Base-by-base conservation (phyloP, 1,284 basidiomycete genomes). In the Sporisorium exsertum region DNA sequence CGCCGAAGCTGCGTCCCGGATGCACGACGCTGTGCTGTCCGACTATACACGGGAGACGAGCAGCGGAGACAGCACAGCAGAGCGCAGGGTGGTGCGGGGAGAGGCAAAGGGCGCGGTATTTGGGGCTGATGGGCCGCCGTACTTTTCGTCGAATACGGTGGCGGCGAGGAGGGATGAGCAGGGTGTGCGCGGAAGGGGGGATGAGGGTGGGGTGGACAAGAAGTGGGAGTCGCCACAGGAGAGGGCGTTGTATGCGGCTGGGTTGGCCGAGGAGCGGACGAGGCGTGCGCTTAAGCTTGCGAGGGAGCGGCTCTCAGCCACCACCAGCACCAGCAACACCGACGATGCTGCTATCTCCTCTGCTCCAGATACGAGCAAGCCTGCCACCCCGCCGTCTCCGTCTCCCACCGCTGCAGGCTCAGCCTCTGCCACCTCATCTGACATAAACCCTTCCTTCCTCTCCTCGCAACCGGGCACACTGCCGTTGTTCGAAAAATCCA, bases 401-500 rank as follows among this genome's bases (percentile, higher is more conserved):
- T 5, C 53, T 6, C n/a, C 53, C 2, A n/a, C 40, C 5, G 6
- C 37, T 20, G 13, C 49, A 27, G 32, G 42, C 16, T 10, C 27
- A 4, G 10, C 58, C 27, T 2, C 60, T 3, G 2, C 51, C 13
- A 6, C n/a, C n/a, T n/a, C 52, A 9, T 4, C 43, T 10, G 2
- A 1, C n/a, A 20, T 9, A 5, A 53, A 10, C 20, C 16, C 46
- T 1, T 26, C 55, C 15, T 64, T 72, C 45, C 61, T 67, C n/a
- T 56, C 61, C 9, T 5, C 65, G 6, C 12, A 16, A 7, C 75
- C 75, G 0, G 63, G 61, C 7, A 60, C 58, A 0, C 61, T 71
- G 2, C 65, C 64, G 3, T 71, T 75, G 15, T 76, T 98, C 61
- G 95, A 98, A 86, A 89, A 91, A 4, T 90, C 94, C n/a, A 90